Conservation (phyloP, 345 rosid genomes). For the Turnera subulata region DNA sequence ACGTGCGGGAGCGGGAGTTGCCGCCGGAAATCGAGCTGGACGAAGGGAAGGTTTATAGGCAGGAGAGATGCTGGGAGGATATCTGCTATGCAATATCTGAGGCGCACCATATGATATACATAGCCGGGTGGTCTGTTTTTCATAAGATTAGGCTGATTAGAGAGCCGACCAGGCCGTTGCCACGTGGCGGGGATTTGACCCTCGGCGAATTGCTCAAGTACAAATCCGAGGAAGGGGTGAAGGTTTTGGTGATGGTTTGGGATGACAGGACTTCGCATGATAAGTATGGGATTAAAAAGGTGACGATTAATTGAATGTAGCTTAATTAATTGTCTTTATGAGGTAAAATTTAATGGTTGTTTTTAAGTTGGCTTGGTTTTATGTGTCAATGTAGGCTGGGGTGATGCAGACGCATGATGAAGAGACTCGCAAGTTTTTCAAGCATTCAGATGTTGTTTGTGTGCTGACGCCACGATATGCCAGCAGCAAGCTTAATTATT, state of each 20-base stretch:
- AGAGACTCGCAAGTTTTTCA: constrained; percentile 82
- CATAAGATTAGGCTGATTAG: constrained; percentile 73
- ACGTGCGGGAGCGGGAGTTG: constrained; percentile 35
- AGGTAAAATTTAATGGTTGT: too few relatives aligned
- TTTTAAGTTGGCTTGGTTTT: not conserved
- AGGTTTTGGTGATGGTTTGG: constrained; percentile 82
- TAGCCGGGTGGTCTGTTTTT: constrained; percentile 88
- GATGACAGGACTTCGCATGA: constrained; percentile 87
- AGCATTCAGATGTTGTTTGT: constrained; percentile 87
- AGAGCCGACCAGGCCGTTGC: constrained; percentile 60
- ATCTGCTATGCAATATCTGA: constrained; percentile 75
- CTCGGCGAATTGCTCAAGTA: constrained; percentile 91
- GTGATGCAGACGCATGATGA: constrained; percentile 91
- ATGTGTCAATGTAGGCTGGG: constrained; percentile 51
- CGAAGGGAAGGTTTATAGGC: constrained; percentile 37
- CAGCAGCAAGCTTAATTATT: constrained; percentile 66
- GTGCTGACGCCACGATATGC: constrained; percentile 80
- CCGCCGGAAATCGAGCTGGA: constrained; percentile 50
- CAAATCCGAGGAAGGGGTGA: constrained; percentile 86
- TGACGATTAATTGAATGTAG: constrained; percentile 23
- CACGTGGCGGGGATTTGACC: constrained; percentile 63
- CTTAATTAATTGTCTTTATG: not conserved
- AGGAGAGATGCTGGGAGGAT: constrained; percentile 79
- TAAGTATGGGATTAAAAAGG: constrained; percentile 51
- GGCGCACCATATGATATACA: constrained; percentile 87